Conservation (phyloP, 2,329 filamentous ascomycete species). For the Aspergillus ochraceus region DNA sequence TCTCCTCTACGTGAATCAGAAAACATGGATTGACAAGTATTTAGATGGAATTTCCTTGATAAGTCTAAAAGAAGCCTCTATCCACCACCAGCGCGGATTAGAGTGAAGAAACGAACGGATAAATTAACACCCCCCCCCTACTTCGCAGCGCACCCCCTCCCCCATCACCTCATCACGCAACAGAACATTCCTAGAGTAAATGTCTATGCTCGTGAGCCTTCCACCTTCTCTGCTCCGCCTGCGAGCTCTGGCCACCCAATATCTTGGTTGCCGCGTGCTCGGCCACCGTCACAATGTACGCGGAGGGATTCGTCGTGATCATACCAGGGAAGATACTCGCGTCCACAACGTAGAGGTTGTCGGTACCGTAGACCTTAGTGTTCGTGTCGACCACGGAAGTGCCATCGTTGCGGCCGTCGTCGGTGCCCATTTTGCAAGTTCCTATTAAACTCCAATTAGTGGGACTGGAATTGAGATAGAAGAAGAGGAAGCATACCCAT, state of each 20-base stretch:
- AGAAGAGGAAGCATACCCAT: background rate
- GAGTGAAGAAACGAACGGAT: background rate
- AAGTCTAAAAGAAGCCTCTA: too few species aligned
- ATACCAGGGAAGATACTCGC: constrained; percentile 18
- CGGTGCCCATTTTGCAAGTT: constrained; percentile 19
- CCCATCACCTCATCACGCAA: too few species aligned
- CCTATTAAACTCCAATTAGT: background rate
- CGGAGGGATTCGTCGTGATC: constrained; percentile 16
- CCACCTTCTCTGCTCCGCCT: background rate
- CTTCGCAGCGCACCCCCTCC: background rate
- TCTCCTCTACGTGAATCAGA: too few species aligned
- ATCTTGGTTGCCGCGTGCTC: constrained; percentile 16
- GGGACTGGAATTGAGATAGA: too few species aligned
- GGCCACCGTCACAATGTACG: constrained; percentile 15
- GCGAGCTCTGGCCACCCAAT: background rate
- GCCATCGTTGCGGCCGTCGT: constrained; percentile 19
- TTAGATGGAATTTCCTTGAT: too few species aligned
- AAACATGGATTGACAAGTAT: too few species aligned
- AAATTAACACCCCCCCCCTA: background rate
- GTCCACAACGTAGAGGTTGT: constrained; percentile 16
- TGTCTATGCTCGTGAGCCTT: background rate
- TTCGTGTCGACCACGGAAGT: constrained; percentile 19
- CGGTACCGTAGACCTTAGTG: constrained; percentile 15
- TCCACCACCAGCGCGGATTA: too few species aligned
- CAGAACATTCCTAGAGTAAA: background rate